Evolutionary conservation across 352 stramenopile species (phyloP), one percentile per base, ranked within the genome.

Genomic region (Pelagophyceae sp.): DNA sequence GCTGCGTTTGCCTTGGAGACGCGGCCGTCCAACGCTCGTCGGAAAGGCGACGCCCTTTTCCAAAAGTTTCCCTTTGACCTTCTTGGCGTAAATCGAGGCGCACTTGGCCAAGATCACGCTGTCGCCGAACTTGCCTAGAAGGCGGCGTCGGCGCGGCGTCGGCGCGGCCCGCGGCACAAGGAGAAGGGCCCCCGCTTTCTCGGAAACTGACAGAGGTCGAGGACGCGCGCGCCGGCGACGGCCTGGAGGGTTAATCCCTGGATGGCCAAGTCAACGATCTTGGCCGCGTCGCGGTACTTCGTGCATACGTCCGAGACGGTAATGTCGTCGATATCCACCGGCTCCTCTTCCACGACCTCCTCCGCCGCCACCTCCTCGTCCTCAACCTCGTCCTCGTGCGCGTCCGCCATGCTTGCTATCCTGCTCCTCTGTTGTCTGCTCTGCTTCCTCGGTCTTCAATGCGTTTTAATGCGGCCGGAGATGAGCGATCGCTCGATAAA

Each of bases 1-100:
- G n/a, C n/a, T n/a, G n/a, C n/a, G n/a, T n/a, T n/a, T n/a, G n/a
- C n/a, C n/a, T n/a, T n/a, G n/a, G n/a, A n/a, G n/a, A n/a, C n/a
- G n/a, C n/a, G n/a, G n/a, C n/a, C n/a, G n/a, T n/a, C n/a, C n/a
- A n/a, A n/a, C n/a, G 80, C 92, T 98, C 65, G 97, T 98, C 15
- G 97, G 97, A 87, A 99, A 99, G 19, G 97, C 96, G 76, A 99
- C 90, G 67, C 97, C 97, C 85, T 98, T 98, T 83, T 99, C 93
- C 5, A 99, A 87, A 78, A 95, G 91, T 85, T 96, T 96, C 84
- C 89, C 95, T 84, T 99, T 98, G 79, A 98, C 85, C 80, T 93
- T 90, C 75, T 90, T 90, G 45, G 79, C 87, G 80, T 90, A 98
- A 71, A 98, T 95, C 75, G 95, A 91, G 51, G 82, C 84, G 76